A percentile compares a stretch with the other conserved stretches of the same genome.
These are phyloP conservation scores for Chenopodium album DNA, from an alignment of 148 eudicot species.

Conservation along the genomic window DNA sequence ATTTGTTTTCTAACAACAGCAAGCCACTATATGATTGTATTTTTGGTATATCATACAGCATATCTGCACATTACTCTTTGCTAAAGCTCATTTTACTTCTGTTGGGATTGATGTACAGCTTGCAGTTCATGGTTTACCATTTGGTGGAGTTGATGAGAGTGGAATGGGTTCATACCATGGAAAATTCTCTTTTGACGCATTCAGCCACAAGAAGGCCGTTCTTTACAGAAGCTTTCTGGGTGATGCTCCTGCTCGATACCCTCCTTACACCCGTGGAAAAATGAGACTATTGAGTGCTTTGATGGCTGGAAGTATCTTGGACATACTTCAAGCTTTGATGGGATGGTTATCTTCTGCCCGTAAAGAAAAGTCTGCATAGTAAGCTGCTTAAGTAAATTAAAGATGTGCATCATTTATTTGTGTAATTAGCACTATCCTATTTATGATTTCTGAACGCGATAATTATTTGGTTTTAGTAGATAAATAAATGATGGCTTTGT, in stretches of 20 bases:
- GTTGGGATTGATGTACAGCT: constrained; percentile 38
- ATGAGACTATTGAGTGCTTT: constrained; percentile 56
- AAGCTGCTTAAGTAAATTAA: not conserved
- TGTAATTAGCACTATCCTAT: not conserved
- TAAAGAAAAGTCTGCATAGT: constrained; percentile 26
- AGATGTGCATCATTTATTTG: constrained; percentile 9
- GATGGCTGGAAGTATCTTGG: constrained; percentile 44
- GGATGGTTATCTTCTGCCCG: constrained; percentile 33
- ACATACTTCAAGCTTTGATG: constrained; percentile 50
- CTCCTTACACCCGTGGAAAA: constrained; percentile 72
- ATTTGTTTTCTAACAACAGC: no score
- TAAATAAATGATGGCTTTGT: not conserved
- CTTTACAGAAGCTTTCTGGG: constrained; percentile 49
- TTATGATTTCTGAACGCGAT: not conserved
- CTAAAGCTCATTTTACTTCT: not conserved
- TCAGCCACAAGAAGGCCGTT: constrained; percentile 81
- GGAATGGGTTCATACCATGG: constrained; percentile 88
- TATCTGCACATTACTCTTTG: not conserved
- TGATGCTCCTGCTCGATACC: constrained; percentile 68
- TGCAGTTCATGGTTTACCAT: constrained; percentile 55
- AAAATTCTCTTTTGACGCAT: constrained; percentile 74
- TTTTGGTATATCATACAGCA: not conserved
- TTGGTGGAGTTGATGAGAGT: constrained; percentile 91
- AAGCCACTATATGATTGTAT: not conserved
- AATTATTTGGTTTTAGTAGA: not conserved